Base-by-base conservation (phyloP, 2,329 filamentous ascomycete species). In the Phaeosphaeriaceae sp. region DNA sequence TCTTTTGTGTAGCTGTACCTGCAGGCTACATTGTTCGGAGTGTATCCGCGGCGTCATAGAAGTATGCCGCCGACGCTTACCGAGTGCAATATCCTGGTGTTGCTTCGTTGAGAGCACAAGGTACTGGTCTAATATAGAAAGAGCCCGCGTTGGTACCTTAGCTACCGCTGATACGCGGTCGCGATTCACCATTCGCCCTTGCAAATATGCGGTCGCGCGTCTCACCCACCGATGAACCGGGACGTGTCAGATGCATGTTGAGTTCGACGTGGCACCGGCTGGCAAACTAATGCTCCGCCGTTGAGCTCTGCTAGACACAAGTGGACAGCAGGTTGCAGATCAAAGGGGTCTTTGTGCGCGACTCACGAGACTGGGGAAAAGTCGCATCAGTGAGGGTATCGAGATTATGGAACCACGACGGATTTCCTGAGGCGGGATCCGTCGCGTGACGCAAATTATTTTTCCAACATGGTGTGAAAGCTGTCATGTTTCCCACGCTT, bases 1-100 rank as follows among this genome's bases (percentile, higher is more conserved):
- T 10, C 42, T 42, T 47, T 51, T 46, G 51, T 54, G 51, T 54
- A 54, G 48, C 20, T 24, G 58, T 57, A 57, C 58, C 54, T 61
- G 54, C 54, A 48, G 41, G 24, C 20, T 25, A 55, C 53, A 55
- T 55, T 55, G 44, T 50, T 55, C 51, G 44, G 51, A 33, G 21
- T 47, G 27, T 15, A 22, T 4, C 48, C 48, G 31, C 19, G 24
- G 9, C 31, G 31, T 50, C 36, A 22, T 36, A 20, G n/a, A 13
- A 21, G 15, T 36, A 22, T 50, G 7, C 15, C 15, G 44, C 42
- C 45, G 19, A 41, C 27, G n/a, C 46, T 24, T 27, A 47, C 51
- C 51, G 50, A 45, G 19, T 19, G 13, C 13, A 15, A 25, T 36
- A 45, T 13, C 22, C 42, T 46, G 33, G 41, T 53, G 51, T n/a